A percentile compares a stretch with the other conserved stretches of the same genome.
Evolutionary conservation across 2,329 filamentous ascomycete species (phyloP).

Genomic region (Pseudomassariella vexata): DNA sequence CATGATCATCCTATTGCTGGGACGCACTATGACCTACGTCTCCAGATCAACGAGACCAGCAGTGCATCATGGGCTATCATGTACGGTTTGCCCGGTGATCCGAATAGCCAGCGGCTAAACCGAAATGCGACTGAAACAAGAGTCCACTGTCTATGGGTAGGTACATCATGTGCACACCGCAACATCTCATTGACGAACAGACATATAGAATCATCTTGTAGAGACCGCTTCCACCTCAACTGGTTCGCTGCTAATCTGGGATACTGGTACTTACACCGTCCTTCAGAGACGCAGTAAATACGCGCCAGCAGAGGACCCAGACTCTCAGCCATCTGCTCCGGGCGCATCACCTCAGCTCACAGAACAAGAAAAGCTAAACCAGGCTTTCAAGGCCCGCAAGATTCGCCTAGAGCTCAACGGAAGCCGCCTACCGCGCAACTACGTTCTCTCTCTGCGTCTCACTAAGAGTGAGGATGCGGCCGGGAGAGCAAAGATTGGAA

Average conservation of each 20-base stretch:
- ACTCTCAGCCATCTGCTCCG: conserved; percentile 27
- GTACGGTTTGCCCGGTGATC: conserved; percentile 56
- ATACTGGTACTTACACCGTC: conserved; percentile 53
- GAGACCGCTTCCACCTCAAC: conserved; percentile 49
- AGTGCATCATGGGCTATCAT: conserved; percentile 61
- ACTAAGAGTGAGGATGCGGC: conserved; percentile 35
- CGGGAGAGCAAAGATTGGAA: conserved; percentile 18
- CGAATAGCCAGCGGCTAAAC: conserved; percentile 47
- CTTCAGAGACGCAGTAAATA: conserved; percentile 35
- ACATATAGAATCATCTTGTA: conserved; percentile 51
- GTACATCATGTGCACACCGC: conserved; percentile 25
- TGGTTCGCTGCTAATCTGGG: conserved; percentile 58
- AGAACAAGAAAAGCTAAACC: conserved; percentile 41
- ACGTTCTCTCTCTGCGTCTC: conserved; percentile 49
- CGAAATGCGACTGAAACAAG: conserved; percentile 58
- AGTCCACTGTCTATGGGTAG: conserved; percentile 56
- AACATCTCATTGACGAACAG: neutral
- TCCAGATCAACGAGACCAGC: conserved; percentile 64
- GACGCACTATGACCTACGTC: conserved; percentile 61
- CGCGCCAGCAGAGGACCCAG: conserved; percentile 22
- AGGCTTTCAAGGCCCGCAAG: conserved; percentile 48
- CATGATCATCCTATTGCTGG: conserved; percentile 68
- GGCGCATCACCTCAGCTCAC: conserved; percentile 12
- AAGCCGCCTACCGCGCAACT: conserved; percentile 43
- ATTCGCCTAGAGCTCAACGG: conserved; percentile 52